Base-by-base conservation (phyloP, 1,284 basidiomycete genomes). In the Fomes fomentarius region DNA sequence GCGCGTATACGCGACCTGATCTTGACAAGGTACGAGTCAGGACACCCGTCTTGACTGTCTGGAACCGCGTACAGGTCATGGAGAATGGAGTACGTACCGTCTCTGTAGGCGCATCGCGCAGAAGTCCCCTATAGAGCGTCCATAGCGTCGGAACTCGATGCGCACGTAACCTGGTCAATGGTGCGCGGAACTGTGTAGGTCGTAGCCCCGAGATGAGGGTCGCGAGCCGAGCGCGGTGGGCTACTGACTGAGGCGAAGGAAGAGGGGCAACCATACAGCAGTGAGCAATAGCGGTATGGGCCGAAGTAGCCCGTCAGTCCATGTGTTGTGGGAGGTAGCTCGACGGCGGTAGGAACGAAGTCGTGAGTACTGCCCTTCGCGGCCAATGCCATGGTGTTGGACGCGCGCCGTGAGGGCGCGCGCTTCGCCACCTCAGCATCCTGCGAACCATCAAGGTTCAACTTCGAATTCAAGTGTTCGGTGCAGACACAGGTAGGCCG, bases 121-220 rank as follows among this genome's bases (percentile, higher is more conserved):
- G 66, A 5, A 95, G 74, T 7, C 83, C 81, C 22, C 92, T 78
- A 68, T 94, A 95, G 9, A 94, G 72, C 0, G 77, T 68, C 84
- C 86, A 85, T 66, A 88, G 69, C 0, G 91, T 93, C 2, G 93
- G 92, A 26, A 85, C 71, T 24, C 86, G 82, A 68, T 96, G 94
- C 0, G 83, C 83, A 0, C 77, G 74, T 37, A 94, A 84, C 44
- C 80, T 68, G 65, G 80, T 93, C 68, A 94, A 93, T 5, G 89
- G 84, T 3, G 82, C 76, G 14, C 76, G 74, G 8, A 87, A 82
- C n/a, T 82, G 77, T 2, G 83, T 73, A 26, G 82, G 80, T 33
- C 79, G 76, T 0, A 89, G 69, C 30, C 79, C 71, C 3, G 83
- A 79, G n/a, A 90, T 63, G n/a, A 81, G 71, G 41, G 68, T 58